Base-by-base conservation (phyloP, 2,329 filamentous ascomycete genomes). In the Dothideomycetes sp. region DNA sequence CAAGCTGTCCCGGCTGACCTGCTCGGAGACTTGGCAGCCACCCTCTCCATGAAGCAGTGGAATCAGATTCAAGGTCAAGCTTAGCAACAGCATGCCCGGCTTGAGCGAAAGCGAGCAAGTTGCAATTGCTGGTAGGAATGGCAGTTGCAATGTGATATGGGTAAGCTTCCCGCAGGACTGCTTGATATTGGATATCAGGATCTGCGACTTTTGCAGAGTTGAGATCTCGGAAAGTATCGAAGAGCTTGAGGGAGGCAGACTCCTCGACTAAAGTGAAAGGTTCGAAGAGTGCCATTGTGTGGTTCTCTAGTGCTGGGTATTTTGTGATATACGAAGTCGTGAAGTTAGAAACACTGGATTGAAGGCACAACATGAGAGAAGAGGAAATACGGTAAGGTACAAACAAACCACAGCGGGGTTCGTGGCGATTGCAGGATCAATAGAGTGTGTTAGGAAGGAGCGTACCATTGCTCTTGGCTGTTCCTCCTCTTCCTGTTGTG, bases 61-160 rank as follows among this genome's bases (percentile, higher is more conserved):
- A 55, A 38, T 65, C 62, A 3, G 54, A 53, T 15, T 59, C 51
- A 3, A 53, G 53, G 48, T 65, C 62, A 5, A 59, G 47, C 19
- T 58, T 52, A 8, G 55, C 57, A 7, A 50, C 50, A 11, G 64
- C 65, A 46, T 56, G 54, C 8, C 65, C 65, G 4, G 64, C 57
- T 1, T 53, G 54, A 4, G 64, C 63, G 41, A 67, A 69, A 30
- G 58, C 50, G 17, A 61, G 56, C 12, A 45, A 27, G 27, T 41
- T 41, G 24, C 43, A 45, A 24, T 45, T 27, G 22, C 22, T 12
- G 19, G 46, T 47, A 3, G 64, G 63, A 8, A 64, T 52, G 8
- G 49, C 45, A 5, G 61, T 65, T 14, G 65, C 53, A 24, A 59
- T 62, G 43, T 59, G 44, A 15, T 55, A 54, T 5, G 61, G 60